These are phyloP conservation scores for Helicocarpus griseus DNA, from an alignment of 2,329 filamentous ascomycete species.

Conservation along the genomic window DNA sequence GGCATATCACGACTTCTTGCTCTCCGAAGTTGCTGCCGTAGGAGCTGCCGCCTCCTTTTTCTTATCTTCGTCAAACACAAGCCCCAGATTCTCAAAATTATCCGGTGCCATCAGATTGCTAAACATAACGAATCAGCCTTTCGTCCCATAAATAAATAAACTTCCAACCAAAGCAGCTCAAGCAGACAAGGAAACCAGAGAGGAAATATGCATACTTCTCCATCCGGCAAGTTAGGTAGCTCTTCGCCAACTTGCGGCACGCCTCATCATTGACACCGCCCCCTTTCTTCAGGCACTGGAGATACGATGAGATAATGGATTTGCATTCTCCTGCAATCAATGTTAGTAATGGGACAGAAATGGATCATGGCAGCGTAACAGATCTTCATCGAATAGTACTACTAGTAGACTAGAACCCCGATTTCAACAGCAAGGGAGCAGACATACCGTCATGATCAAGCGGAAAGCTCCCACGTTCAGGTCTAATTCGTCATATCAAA, in stretches of 20 bases:
- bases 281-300: constrained; percentile 75
- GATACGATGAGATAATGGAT: constrained; percentile 72
- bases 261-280: constrained; percentile 77
- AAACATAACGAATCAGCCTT: constrained; percentile 3
- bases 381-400: neutral
- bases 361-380: neutral
- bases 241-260: constrained; percentile 77
- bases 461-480: constrained; percentile 90
- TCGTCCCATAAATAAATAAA: too few relatives aligned
- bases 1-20: neutral
- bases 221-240: constrained; percentile 87
- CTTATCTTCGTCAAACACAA: constrained; percentile 44
- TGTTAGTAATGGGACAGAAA: too few relatives aligned
- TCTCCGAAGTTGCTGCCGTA: neutral
- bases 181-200: neutral
- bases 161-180: neutral
- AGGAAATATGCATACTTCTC: constrained; percentile 56
- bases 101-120: constrained; percentile 95
- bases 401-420: neutral
- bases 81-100: constrained; percentile 88
- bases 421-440: neutral
- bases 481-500: constrained; percentile 43
- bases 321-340: constrained; percentile 84
- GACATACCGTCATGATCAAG: constrained; percentile 73
- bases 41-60: constrained; percentile 9